Base-by-base conservation (phyloP, 2,329 filamentous ascomycete genomes). In the Paecilomyces variotii region DNA sequence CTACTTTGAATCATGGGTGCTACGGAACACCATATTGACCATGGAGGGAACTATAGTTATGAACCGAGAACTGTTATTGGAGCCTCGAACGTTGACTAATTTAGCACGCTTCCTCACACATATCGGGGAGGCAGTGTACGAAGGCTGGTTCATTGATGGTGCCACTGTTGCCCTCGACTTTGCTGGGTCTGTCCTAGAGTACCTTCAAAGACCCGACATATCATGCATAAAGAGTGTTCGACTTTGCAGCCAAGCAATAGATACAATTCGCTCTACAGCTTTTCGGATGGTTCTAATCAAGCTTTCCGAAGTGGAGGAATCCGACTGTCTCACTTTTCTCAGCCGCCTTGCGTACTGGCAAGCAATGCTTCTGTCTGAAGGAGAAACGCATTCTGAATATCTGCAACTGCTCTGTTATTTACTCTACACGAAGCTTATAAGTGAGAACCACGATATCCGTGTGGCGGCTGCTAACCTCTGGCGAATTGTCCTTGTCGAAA, bases 311-410 rank as follows among this genome's bases (percentile, higher is more conserved):
- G 82, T 92, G 56, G 89, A 96, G 55, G 87, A 88, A 34, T 74
- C 76, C 5, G 86, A 90, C 54, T 85, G 86, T 0, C 81, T 88
- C 27, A 78, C 82, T 0, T 91, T 95, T 59, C 84, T 99, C 73
- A 83, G 90, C 60, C 93, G 91, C 69, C 84, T 99, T 66, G 85
- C 90, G 0, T 97, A 97, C 72, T 99, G 94, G 94, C 94, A 97
- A 71, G 91, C 90, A 24, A 89, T 96, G 19, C 85, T 99, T 14
- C 79, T 99, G 14, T 87, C 87, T 1, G 85, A 87, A 3, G 85
- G 94, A 14, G 88, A 89, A 2, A 80, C 84, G 5, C 91, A 96
- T 52, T 85, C 89, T n/a, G 87, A 90, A 9, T 89, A 90, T 68
- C 83, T 97, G 67, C 88, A 88, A 62, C 81, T 97, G 34, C 84